Evolutionary conservation across 2,329 filamentous ascomycete genomes (phyloP), one percentile per base, ranked within the genome.

Genomic region (Myriosclerotinia duriaeana): DNA sequence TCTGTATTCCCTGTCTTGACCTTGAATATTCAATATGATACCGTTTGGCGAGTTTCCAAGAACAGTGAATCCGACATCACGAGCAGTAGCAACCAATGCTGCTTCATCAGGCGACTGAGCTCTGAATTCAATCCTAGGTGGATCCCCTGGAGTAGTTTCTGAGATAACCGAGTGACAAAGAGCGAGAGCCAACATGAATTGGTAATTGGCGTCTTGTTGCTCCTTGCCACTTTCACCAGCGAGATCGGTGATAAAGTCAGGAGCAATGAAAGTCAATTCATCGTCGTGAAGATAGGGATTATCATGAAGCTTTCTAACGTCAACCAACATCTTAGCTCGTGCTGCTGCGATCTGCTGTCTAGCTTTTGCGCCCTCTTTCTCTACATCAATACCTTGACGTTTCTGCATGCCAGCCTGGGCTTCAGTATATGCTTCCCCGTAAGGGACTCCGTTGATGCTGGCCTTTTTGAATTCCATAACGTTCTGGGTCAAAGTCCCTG

Each of bases 391-490:
- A 59, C 95, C 95, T 78, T 94, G 81, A 68, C 95, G 87, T 78
- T 94, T 93, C 76, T 96, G 93, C 91, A 99, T 95, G 66, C 95
- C 95, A 62, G 94, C 91, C 78, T 97, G 92, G 0, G 95, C 95
- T 78, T 99, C 95, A 0, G 96, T 99, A 75, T 97, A 99, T 0
- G 95, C 95, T 79, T 99, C 95, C 69, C 96, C 95, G 72, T 99
- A 99, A 0, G 93, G 88, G 68, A 95, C 86, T n/a, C 94, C 94
- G 74, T 98, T 98, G 78, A 99, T 89, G 0, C 93, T 96, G 65
- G 90, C 93, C 79, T 99, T 99, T 79, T 98, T 99, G 85, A 98
- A 99, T 78, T 99, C 96, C 95, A 96, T 96, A 64, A 96, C 90
- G 76, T 96, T 96, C 74, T 96, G 92, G 0, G 92, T 96, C 70